These are phyloP conservation scores for Sporisorium scitamineum DNA, from an alignment of 1,284 basidiomycete genomes.

Conservation along the genomic window DNA sequence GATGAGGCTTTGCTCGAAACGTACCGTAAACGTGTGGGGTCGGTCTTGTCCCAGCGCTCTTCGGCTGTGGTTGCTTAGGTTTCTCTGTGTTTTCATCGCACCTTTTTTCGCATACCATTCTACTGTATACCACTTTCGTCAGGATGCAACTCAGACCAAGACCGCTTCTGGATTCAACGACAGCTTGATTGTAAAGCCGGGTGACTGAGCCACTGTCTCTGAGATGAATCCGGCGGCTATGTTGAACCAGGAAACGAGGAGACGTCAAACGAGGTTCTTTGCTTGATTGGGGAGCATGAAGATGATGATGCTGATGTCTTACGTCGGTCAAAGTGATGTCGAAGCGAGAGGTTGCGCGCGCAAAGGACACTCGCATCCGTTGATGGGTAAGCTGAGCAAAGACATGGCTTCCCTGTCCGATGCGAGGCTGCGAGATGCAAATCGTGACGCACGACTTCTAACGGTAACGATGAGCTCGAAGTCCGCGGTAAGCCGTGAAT, in stretches of 20 bases:
- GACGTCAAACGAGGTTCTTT: too few species aligned
- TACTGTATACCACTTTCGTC: slow-evolving; percentile 1
- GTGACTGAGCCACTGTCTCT: too few species aligned
- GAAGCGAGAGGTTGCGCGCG: too few species aligned
- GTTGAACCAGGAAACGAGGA: too few species aligned
- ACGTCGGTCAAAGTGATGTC: neutral
- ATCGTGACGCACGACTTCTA: neutral
- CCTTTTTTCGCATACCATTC: neutral
- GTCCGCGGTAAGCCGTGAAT: neutral
- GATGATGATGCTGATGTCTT: neutral
- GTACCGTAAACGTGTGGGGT: slow-evolving; percentile 15
- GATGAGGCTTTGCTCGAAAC: neutral
- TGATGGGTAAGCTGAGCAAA: too few species aligned
- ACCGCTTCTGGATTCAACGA: too few species aligned
- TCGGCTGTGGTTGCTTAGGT: slow-evolving; percentile 12
- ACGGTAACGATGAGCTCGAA: neutral
- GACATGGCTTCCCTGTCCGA: too few species aligned
- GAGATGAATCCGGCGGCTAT: too few species aligned
- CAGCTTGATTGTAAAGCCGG: too few species aligned
- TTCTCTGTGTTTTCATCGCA: neutral
- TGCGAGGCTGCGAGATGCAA: neutral
- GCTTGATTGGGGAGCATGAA: too few species aligned
- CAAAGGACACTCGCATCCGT: too few species aligned
- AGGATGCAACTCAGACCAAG: too few species aligned
- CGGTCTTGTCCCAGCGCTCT: slow-evolving; percentile 3